A percentile compares a stretch with the other conserved stretches of the same genome.
Conservation (phyloP, 2,329 filamentous ascomycete genomes). For the Arthrobotrys sphaeroides region DNA sequence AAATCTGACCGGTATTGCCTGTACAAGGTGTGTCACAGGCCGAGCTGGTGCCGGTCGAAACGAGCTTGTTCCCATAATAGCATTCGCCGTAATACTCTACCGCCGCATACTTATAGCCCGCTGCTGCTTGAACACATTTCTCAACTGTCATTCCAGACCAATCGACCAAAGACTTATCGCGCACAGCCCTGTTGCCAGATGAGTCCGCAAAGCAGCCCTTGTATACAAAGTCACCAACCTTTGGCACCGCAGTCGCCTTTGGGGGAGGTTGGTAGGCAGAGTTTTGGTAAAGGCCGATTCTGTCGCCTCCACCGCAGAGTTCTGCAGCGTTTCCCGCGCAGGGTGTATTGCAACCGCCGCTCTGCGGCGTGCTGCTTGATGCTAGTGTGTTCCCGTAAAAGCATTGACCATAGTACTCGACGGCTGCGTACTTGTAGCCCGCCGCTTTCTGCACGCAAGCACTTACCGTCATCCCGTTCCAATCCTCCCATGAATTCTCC, state of each 20-base stretch:
- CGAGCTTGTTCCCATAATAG: neutral
- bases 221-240: neutral
- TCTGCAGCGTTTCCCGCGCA: neutral
- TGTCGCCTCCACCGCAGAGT: constrained; percentile 9
- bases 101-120: constrained; percentile 4
- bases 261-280: neutral
- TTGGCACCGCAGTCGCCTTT: neutral
- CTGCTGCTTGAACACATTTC: neutral
- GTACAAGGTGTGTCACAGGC: neutral
- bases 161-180: neutral
- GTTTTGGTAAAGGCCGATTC: neutral
- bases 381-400: constrained; percentile 60
- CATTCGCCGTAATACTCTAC: constrained; percentile 3
- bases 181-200: neutral
- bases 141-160: constrained; percentile 9
- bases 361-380: neutral
- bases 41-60: neutral
- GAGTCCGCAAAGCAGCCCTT: neutral
- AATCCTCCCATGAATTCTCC: neutral
- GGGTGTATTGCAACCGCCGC: neutral
- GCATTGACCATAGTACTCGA: constrained; percentile 62
- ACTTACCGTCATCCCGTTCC: constrained; percentile 1
- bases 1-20: neutral
- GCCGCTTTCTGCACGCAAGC: constrained; percentile 55
- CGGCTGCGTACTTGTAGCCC: constrained; percentile 60